These are phyloP conservation scores for Malassezia yamatoensis DNA, from an alignment of 1,284 basidiomycete genomes.

Conservation along the genomic window DNA sequence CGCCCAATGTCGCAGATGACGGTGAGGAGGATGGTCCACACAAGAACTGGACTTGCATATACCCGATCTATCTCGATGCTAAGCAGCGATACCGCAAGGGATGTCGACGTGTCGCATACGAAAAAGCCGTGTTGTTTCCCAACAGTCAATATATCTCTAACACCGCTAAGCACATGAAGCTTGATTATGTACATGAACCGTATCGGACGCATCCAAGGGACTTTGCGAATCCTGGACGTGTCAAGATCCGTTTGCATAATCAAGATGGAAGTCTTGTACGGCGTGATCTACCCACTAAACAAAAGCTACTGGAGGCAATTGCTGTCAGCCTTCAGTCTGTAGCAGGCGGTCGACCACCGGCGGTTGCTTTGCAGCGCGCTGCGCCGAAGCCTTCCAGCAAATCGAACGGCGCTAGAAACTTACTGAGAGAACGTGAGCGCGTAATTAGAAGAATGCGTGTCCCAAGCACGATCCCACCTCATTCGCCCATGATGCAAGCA, in stretches of 20 bases:
- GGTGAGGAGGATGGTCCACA: conserved; percentile 24
- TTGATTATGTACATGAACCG: conserved; percentile 70
- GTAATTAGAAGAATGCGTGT: conserved; percentile 22
- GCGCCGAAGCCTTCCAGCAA: background rate
- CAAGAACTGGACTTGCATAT: conserved; percentile 79
- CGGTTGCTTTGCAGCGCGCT: conserved; percentile 6
- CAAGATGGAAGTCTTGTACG: conserved; percentile 67
- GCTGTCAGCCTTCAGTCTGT: conserved; percentile 30
- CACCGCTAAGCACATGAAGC: conserved; percentile 64
- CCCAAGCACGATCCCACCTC: conserved; percentile 29
- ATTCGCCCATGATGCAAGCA: conserved; percentile 36
- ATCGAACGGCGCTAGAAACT: conserved; percentile 5
- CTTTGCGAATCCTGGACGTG: conserved; percentile 74
- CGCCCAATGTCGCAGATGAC: conserved; percentile 5
- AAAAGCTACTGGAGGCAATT: conserved; percentile 55
- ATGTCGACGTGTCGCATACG: conserved; percentile 67
- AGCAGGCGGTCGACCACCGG: conserved; percentile 34
- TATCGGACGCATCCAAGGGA: conserved; percentile 82
- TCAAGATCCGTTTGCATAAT: conserved; percentile 73
- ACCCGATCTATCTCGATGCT: conserved; percentile 93
- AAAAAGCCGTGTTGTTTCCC: conserved; percentile 83
- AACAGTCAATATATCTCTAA: conserved; percentile 81
- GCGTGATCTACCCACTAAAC: conserved; percentile 60
- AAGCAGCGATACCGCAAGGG: conserved; percentile 75
- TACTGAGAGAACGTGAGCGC: conserved; percentile 22